These are phyloP conservation scores for Epichloe sp. DNA, from an alignment of 2,329 filamentous ascomycete species.

Conservation along the genomic window DNA sequence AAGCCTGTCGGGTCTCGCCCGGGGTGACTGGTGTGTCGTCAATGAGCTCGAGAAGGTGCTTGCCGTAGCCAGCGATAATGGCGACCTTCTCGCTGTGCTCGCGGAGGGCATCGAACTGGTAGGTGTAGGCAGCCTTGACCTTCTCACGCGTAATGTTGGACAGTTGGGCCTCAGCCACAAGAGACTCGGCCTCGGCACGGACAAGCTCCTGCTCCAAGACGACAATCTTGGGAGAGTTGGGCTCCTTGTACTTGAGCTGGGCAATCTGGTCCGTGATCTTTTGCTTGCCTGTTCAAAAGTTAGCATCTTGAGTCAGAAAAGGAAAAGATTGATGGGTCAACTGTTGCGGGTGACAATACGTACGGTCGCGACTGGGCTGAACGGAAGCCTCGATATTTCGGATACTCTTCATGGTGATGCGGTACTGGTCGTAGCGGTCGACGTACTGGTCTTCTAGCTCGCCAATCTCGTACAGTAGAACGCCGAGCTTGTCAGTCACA, in stretches of 20 bases:
- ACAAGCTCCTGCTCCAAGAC: constrained; percentile 98
- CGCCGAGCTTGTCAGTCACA: constrained; percentile 96
- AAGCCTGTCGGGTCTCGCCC: constrained; percentile 87
- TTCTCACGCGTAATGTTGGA: constrained; percentile 99
- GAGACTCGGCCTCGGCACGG: constrained; percentile 94
- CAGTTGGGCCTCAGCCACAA: constrained; percentile 93
- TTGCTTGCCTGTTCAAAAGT: constrained; percentile 62
- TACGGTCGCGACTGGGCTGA: constrained; percentile 92
- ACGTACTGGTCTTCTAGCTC: constrained; percentile 98
- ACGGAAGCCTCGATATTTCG: constrained; percentile 98
- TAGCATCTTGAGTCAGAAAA: not conserved
- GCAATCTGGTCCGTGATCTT: constrained; percentile 99
- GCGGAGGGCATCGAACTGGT: constrained; percentile 93
- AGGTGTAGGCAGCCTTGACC: constrained; percentile 94
- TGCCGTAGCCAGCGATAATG: constrained; percentile 94
- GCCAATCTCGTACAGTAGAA: constrained; percentile 94
- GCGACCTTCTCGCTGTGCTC: constrained; percentile 98
- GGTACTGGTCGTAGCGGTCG: constrained; percentile 98
- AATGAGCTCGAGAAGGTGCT: constrained; percentile 92
- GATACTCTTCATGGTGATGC: constrained; percentile 98
- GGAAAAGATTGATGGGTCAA: not conserved
- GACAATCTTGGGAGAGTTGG: constrained; percentile 93
- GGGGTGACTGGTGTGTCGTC: constrained; percentile 96
- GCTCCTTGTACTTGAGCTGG: constrained; percentile 98
- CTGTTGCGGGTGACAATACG: constrained; percentile 21